Base-by-base conservation (phyloP, 1,284 basidiomycete genomes). In the Singerocomus rubriflavus region DNA sequence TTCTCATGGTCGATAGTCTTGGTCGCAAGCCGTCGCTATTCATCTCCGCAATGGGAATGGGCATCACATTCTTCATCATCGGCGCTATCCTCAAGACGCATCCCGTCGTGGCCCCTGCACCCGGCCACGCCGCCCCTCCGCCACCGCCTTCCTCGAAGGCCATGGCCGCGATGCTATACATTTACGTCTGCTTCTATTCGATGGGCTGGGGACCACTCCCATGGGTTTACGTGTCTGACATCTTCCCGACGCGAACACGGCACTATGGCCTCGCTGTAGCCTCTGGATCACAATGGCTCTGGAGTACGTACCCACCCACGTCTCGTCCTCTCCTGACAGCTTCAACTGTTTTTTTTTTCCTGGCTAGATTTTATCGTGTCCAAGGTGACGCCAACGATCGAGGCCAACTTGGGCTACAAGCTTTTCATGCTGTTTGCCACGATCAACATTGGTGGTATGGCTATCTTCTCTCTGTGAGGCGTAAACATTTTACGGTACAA, bases 241-340 rank as follows among this genome's bases (percentile, higher is more conserved):
- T 92, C 63, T 92, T 92, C 78, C 87, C 85, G 27, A 92, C 88
- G 34, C 73, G 87, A 39, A 91, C 88, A 10, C 75, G 89, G 50
- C 85, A 89, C 62, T 89, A 85, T 60, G 90, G 90, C 43, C 73
- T 91, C 38, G 80, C 85, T 1, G 70, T 81, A 2, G 89, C 84
- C 1, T 82, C 83, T 44, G 79, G 80, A 10, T 79, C 85, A 2
- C 89, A 91, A 56, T 92, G 89, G 88, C 70, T 91, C 4, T 91
- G 80, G 79, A 91, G 84, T 85, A 54, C 51, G 80, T 75, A 25
- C 21, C n/a, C n/a, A 32, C 4, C 17, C 1, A 7, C 34, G n/a
- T 36, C 21, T 5, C 6, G 21, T 8, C 21, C 14, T 1, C 16
- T n/a, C n/a, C n/a, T n/a, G n/a, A n/a, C n/a, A n/a, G n/a, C n/a